Evolutionary conservation across 441 rosid species (phyloP), one percentile per base, ranked within the genome.

Genomic region (Lepidium campestre): DNA sequence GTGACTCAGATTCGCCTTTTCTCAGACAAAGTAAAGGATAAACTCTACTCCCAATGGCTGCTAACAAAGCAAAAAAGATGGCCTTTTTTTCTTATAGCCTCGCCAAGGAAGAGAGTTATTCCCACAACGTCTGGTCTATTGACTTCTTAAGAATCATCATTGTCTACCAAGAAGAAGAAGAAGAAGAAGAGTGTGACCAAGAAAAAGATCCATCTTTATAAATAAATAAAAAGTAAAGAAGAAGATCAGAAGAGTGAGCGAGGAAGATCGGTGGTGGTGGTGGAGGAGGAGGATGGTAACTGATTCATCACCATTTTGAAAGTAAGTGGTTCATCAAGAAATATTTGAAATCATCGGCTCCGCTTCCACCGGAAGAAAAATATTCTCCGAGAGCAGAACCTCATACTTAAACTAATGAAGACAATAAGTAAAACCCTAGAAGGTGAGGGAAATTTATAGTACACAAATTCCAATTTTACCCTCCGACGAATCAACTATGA

Each of bases 1-100:
- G 68, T 29, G 85, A 82, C 93, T 83, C 93, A 87, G 90, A 87
- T 82, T 83, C 82, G 84, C 85, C 83, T 78, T 81, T 50, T 65
- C 22, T 87, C 89, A 87, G 82, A 73, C 81, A 83, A 13, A 41
- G 45, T 46, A 35, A 31, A 42, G 47, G 35, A 23, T 23, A 49
- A 32, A 63, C 79, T n/a, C 73, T 29, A 63, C 65, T 20, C 5
- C 12, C 44, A 56, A 29, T 79, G 87, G 89, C 90, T 81, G 87
- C 93, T 75, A 60, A 49, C 8, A 52, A 4, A 56, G 19, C 5
- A 13, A 45, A 32, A 31, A 10, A 32, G 13, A 29, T 7, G 4
- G 2, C 2, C 22, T 1, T 29, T 52, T 37, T 42, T 12, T 6
- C n/a, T 63, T 39, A 66, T 50, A 70, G 77, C 90, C 88, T 36